A percentile compares a stretch with the other conserved stretches of the same genome.
phyloP scores from a whole-genome alignment of 805 yeast genomes.

The Wickerhamiella domercqiae region DNA sequence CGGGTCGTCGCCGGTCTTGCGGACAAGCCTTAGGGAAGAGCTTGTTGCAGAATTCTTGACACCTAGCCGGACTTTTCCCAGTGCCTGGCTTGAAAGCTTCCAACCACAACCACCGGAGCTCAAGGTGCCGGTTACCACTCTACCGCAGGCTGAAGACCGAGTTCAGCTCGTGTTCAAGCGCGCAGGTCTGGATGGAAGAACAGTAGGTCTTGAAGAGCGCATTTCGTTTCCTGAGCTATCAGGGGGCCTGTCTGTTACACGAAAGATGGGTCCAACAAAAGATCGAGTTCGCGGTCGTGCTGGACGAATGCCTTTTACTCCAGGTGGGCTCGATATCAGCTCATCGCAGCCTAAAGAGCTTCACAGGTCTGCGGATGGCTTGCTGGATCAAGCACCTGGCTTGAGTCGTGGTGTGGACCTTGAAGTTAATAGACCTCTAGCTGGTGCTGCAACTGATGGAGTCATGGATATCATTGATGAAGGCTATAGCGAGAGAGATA shows the following conservation, averaged over 20 bases:
- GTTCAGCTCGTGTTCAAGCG: constrained; percentile 56
- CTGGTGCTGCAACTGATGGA: constrained; percentile 25
- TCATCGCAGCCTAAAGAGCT: constrained; percentile 23
- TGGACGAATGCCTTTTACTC: constrained; percentile 72
- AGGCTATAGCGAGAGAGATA: constrained; percentile 7
- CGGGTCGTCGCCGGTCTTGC: no score
- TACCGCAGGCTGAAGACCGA: constrained; percentile 51
- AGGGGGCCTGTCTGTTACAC: constrained; percentile 55
- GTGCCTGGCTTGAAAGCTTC: constrained; percentile 54
- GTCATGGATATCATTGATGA: constrained; percentile 8
- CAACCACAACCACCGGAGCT: constrained; percentile 27
- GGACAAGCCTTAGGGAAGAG: constrained; percentile 10
- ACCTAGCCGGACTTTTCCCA: constrained; percentile 48
- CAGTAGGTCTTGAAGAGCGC: constrained; percentile 49
- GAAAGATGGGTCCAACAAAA: constrained; percentile 49
- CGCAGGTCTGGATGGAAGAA: constrained; percentile 56
- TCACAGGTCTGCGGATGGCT: constrained; percentile 58
- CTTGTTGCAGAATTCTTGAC: constrained; percentile 35
- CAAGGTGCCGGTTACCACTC: constrained; percentile 17
- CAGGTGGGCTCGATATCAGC: constrained; percentile 59
- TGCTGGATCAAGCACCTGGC: constrained; percentile 75
- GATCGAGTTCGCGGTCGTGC: constrained; percentile 56
- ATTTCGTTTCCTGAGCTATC: constrained; percentile 29
- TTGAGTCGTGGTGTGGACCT: constrained; percentile 49
- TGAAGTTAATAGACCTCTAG: constrained; percentile 9